Percentiles rank a stretch among this genome's conserved stretches.
Evolutionary conservation across 148 eudicot genomes (phyloP).

Genomic region (Dianthus caryophyllus): DNA sequence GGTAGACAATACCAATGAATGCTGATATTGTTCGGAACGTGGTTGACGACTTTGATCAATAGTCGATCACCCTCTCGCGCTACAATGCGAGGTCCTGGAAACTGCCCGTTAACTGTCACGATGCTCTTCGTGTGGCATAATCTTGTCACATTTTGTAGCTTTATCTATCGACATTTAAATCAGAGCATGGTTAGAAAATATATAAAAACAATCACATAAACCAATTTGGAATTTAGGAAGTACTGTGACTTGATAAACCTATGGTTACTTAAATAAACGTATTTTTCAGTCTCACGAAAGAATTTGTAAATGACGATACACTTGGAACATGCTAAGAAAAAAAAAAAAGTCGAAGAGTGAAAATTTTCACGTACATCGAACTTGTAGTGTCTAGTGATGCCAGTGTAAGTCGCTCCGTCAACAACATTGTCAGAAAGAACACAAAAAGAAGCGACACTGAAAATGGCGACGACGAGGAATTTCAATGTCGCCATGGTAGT

Average conservation of each 20-base stretch:
- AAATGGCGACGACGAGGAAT: constrained; percentile 8
- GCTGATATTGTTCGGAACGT: constrained; percentile 41
- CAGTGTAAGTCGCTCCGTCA: constrained; percentile 18
- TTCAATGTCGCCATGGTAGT: constrained; percentile 7
- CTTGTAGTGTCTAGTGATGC: constrained; percentile 50
- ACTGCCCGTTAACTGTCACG: constrained; percentile 44
- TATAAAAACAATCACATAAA: neutral
- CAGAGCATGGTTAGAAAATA: neutral
- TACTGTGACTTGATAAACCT: neutral
- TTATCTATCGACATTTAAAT: constrained; percentile 27
- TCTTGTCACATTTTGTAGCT: constrained; percentile 40
- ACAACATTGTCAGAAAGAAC: constrained; percentile 4
- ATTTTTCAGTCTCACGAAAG: too few species aligned
- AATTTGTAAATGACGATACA: neutral
- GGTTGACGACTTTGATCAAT: constrained; percentile 38
- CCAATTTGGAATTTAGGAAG: neutral
- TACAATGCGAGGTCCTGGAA: constrained; percentile 48
- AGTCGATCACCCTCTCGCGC: constrained; percentile 47
- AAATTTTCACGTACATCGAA: constrained; percentile 35
- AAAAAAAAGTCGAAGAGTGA: neutral
- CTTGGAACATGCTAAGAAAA: neutral
- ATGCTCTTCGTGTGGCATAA: constrained; percentile 48
- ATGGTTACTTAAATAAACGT: neutral
- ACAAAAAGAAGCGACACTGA: constrained; percentile 8
- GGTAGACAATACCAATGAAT: constrained; percentile 38